Evolutionary conservation across 768 basidiomycete species (phyloP), one percentile per base, ranked within the genome.

Genomic region (Galerina marginata): DNA sequence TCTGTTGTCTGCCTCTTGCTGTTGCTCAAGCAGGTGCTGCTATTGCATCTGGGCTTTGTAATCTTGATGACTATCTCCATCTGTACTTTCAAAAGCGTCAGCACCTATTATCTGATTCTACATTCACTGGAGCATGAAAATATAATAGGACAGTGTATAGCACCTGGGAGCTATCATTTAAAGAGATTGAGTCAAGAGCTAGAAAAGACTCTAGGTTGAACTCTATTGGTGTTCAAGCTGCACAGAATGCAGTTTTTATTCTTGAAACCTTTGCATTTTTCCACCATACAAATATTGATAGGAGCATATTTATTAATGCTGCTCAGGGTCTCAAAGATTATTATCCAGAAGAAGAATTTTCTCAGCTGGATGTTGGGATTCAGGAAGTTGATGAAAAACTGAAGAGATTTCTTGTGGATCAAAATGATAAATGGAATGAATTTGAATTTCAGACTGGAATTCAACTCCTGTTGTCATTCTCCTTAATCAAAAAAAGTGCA

Each of bases 121-220:
- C n/a, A 2, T 62, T 57, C 43, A 48, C 26, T 36, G 59, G 50
- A 6, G 66, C 62, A 39, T 67, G 59, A 9, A 26, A 46, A 29
- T 68, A 68, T 65, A 46, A 55, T 9, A 45, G 40, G 16, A 60
- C 65, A 44, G 59, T 65, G 4, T 61, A 67, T 51, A 57, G 54
- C 14, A 63, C 67, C 23, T 68, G 67, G 67, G 65, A 68, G 10
- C n/a, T 67, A 36, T 69, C 68, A 56, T 58, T 65, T 14, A 12
- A 54, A 16, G 59, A 46, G 20, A 61, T 69, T 47, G 47, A 65
- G 59, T 20, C 38, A 6, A 61, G 49, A 25, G 63, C 63, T 38
- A 15, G 9, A 20, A 10, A 11, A 0, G 10, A 14, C 9, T 20
- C 23, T 33, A 23, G 6, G 15, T 16, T 7, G 1, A 45, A 20